A percentile compares a stretch with the other conserved stretches of the same genome.
Conservation (phyloP, 169 alveolate genomes). For the Eimeria sp. region DNA sequence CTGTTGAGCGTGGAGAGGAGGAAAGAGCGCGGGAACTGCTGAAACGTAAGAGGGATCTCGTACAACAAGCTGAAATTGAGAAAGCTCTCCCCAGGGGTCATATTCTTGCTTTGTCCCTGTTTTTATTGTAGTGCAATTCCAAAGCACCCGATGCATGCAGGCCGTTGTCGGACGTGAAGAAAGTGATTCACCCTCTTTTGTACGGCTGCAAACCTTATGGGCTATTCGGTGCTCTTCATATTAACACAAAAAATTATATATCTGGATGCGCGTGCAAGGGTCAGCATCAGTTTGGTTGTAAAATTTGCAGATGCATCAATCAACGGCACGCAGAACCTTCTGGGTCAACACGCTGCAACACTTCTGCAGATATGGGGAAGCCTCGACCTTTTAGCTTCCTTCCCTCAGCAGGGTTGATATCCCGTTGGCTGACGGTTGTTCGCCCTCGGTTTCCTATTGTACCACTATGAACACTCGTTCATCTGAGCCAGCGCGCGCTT, state of each 20-base stretch:
- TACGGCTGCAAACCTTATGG: neutral
- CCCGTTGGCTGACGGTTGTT: neutral
- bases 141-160: neutral
- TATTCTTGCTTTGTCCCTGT: neutral
- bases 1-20: neutral
- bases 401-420: neutral
- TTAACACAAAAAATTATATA: neutral
- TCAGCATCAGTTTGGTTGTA: neutral
- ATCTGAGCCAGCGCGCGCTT: neutral
- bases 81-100: neutral
- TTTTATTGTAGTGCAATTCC: neutral
- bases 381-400: neutral
- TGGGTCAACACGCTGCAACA: neutral
- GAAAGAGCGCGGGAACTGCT: neutral
- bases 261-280: neutral
- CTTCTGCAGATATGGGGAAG: neutral
- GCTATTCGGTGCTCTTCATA: neutral
- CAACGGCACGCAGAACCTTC: neutral
- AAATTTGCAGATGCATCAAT: neutral
- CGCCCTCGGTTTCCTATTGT: neutral
- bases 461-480: neutral
- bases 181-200: neutral
- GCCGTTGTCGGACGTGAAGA: neutral
- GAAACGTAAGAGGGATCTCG: neutral
- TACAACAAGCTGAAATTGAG: neutral